Evolutionary conservation across 805 yeast species (phyloP).

Genomic region (Sugiyamaella lignohabitans): DNA sequence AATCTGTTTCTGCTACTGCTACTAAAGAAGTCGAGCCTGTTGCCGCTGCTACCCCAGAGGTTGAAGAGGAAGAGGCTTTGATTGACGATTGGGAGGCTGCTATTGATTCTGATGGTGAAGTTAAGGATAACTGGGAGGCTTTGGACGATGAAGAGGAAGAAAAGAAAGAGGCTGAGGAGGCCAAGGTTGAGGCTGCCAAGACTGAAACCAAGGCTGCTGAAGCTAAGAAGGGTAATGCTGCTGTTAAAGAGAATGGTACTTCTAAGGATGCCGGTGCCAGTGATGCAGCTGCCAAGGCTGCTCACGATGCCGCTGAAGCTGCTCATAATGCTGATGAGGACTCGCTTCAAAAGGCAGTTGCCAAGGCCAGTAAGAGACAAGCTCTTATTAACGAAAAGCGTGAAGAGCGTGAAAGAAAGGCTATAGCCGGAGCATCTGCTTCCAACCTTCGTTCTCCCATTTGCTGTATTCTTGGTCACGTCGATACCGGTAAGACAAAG

Average conservation of each 20-base stretch:
- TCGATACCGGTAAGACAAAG: slow-evolving; percentile 99
- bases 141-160: slow-evolving; percentile 15
- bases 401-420: slow-evolving; percentile 32
- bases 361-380: slow-evolving; percentile 31
- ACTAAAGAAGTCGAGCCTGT: neutral
- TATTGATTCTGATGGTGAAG: slow-evolving; percentile 48
- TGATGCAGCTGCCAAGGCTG: slow-evolving; percentile 17
- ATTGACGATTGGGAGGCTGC: slow-evolving; percentile 84
- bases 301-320: slow-evolving; percentile 30
- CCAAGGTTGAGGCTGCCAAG: slow-evolving; percentile 24
- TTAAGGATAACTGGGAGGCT: slow-evolving; percentile 34
- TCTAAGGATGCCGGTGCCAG: slow-evolving; percentile 5
- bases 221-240: slow-evolving; percentile 19
- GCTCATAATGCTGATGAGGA: slow-evolving; percentile 18
- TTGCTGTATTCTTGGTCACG: slow-evolving; percentile 98
- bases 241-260: slow-evolving; percentile 3
- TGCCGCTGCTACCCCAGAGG: slow-evolving; percentile 2
- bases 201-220: slow-evolving; percentile 22
- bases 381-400: slow-evolving; percentile 38
- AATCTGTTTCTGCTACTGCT: neutral
- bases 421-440: slow-evolving; percentile 33
- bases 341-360: slow-evolving; percentile 26
- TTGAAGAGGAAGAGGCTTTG: slow-evolving; percentile 35
- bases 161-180: slow-evolving; percentile 11
- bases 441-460: slow-evolving; percentile 92